Evolutionary conservation across 345 rosid species (phyloP).

Genomic region (Bruguiera parviflora): DNA sequence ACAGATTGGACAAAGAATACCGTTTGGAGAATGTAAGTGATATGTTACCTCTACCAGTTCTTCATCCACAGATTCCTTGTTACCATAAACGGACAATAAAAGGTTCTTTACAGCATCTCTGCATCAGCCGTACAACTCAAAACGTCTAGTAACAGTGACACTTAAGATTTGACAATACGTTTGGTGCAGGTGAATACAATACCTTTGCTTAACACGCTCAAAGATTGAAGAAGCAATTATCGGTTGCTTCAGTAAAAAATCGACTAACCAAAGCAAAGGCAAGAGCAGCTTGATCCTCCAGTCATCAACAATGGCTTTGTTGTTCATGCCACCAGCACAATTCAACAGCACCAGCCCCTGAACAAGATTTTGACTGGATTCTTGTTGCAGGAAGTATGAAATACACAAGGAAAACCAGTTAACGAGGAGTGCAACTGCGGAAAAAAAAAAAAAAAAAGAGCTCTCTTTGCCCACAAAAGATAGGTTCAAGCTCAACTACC

Average conservation of each 20-base stretch:
- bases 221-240: slow-evolving; percentile 65
- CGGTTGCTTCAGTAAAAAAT: slow-evolving; percentile 66
- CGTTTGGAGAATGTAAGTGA: too few relatives aligned
- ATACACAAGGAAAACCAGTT: slow-evolving; percentile 2
- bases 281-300: slow-evolving; percentile 87
- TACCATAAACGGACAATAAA: slow-evolving; percentile 62
- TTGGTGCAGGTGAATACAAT: background rate
- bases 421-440: background rate
- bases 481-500: slow-evolving; percentile 27
- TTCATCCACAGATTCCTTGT: slow-evolving; percentile 79
- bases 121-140: slow-evolving; percentile 15
- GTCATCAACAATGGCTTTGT: slow-evolving; percentile 87
- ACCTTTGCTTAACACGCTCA: slow-evolving; percentile 72
- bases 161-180: too few relatives aligned
- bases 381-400: slow-evolving; percentile 26
- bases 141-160: background rate
- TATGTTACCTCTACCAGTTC: slow-evolving; percentile 67
- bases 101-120: slow-evolving; percentile 70
- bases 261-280: slow-evolving; percentile 72
- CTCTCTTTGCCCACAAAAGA: background rate
- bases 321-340: slow-evolving; percentile 97
- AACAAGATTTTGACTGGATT: slow-evolving; percentile 44
- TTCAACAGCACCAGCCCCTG: slow-evolving; percentile 79
- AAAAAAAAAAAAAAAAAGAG: background rate
- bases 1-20: background rate